Evolutionary conservation across 1,139 yeast genomes (phyloP), one percentile per base, ranked within the genome.

Genomic region (Suhomyces guaymorum): DNA sequence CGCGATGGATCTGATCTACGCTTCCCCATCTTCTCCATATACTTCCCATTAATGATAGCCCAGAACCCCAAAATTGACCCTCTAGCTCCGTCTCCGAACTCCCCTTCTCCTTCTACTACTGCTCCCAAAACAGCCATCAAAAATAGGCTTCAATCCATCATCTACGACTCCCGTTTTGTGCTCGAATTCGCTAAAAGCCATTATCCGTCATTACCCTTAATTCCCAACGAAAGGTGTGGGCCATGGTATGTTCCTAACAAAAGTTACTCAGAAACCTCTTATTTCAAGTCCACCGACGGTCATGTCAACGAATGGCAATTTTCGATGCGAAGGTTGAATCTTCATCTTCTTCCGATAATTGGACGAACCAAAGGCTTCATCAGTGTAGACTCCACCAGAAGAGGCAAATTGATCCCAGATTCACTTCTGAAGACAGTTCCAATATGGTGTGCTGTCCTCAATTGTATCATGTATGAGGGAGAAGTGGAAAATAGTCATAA

Each of bases 241-340:
- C 55, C 78, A 10, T 89, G 97, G 97, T 89, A 89, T 48, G 75
- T 82, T 7, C 66, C 75, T 0, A 75, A 81, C 0, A 36, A 42
- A 0, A 39, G 49, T 0, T 62, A 59, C 20, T 32, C 41, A 0
- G 77, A 72, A 2, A 67, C 84, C 0, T 75, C 81, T 11, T 88
- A 88, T 52, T 89, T 89, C 64, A 89, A 89, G 51, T 84, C 95
- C 13, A 89, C 96, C 0, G 96, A 89, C 57, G 96, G 97, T 0
- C 96, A 89, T 51, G 80, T 78, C 0, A 74, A 75, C 39, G 80
- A 85, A 43, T 88, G 96, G 96, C 67, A 73, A 17, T 87, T 89
- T 51, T 82, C 89, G 15, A 59, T 77, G 16, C 64, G 95, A 35
- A 62, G 97, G 31, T 61, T 88, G 32, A 89, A 89, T 55, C 63